Evolutionary conservation across 192 early-diverging fungal genomes (phyloP).

Genomic region (Funneliformis geosporum): DNA sequence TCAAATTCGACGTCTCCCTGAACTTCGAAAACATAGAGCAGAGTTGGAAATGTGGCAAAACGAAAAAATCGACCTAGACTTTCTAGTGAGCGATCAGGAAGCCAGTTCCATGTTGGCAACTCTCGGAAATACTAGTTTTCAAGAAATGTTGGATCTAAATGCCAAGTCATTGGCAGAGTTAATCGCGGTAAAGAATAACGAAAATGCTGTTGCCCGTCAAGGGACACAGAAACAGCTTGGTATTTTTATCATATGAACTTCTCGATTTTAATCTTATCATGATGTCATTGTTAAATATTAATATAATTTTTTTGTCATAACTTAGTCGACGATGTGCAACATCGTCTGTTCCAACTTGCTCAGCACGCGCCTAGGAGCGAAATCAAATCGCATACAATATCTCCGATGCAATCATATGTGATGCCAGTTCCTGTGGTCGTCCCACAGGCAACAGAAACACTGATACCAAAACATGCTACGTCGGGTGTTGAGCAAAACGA

Average conservation of each 20-base stretch:
- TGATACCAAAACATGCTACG: neutral
- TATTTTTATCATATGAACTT: neutral
- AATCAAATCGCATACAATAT: neutral
- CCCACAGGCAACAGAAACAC: neutral
- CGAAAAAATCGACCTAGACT: constrained; percentile 31
- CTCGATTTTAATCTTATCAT: neutral
- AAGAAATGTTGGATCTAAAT: neutral
- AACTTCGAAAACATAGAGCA: neutral
- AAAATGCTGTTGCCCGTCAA: neutral
- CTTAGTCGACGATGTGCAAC: neutral
- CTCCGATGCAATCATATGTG: neutral
- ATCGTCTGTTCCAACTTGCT: neutral
- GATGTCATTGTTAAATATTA: neutral
- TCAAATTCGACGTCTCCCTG: neutral
- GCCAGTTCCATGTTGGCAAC: neutral
- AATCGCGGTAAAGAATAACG: neutral
- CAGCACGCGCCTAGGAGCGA: neutral
- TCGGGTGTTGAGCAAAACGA: neutral
- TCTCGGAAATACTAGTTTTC: neutral
- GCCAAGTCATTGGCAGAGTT: neutral
- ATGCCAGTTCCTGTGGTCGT: neutral
- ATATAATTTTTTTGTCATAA: neutral
- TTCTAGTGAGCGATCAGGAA: neutral
- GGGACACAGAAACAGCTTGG: neutral
- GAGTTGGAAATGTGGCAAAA: constrained; percentile 21